phyloP scores from a whole-genome alignment of 1,284 basidiomycete species.

The Trichosporon sp. region DNA sequence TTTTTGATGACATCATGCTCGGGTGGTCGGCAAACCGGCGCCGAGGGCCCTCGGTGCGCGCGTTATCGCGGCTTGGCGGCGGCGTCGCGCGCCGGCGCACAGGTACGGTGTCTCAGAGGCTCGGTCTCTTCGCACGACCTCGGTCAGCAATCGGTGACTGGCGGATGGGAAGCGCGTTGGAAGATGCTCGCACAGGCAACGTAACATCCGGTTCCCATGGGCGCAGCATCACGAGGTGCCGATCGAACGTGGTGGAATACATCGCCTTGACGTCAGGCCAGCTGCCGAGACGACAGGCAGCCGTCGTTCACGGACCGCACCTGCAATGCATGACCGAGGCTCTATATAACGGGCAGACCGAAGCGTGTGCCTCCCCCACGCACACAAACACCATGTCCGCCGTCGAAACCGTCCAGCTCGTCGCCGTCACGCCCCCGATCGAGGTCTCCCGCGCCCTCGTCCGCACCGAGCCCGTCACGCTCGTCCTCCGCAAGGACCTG shows the following conservation, averaged over 20 bases:
- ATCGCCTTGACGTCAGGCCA: background rate
- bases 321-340: background rate
- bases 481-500: background rate
- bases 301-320: background rate
- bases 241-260: background rate
- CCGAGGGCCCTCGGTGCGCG: background rate
- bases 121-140: background rate
- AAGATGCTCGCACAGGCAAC: background rate
- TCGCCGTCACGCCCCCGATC: background rate
- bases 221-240: background rate
- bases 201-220: background rate
- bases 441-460: background rate
- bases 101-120: background rate
- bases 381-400: background rate
- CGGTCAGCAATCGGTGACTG: background rate
- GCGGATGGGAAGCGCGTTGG: background rate
- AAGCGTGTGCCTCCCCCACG: background rate
- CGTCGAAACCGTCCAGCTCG: background rate
- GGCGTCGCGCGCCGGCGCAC: background rate
- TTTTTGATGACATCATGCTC: background rate
- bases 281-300: background rate
- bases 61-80: background rate
- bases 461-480: background rate
- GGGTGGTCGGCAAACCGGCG: background rate
- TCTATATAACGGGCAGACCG: background rate